Percentiles rank a stretch among this genome's conserved stretches.
These are phyloP conservation scores for Russula emetica DNA, from an alignment of 768 basidiomycete species.

Conservation along the genomic window DNA sequence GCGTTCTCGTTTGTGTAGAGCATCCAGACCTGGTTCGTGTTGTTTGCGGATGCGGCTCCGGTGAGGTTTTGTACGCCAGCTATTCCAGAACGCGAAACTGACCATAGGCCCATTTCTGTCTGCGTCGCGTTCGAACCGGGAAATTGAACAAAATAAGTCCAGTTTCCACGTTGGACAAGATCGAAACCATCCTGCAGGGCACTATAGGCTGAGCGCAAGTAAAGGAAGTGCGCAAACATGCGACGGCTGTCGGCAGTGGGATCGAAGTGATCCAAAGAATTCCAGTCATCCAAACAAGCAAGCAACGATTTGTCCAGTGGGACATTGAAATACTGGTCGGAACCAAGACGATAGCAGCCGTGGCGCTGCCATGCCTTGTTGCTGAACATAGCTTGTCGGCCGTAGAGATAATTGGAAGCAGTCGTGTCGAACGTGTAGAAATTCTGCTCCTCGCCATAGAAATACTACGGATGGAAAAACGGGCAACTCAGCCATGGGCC, in stretches of 20 bases:
- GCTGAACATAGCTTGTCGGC: constrained; percentile 88
- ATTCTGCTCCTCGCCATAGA: constrained; percentile 90
- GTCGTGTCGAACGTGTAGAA: constrained; percentile 84
- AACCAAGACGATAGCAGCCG: constrained; percentile 88
- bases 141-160: constrained; percentile 72
- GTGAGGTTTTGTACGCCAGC: constrained; percentile 53
- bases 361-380: constrained; percentile 88
- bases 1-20: constrained; percentile 82
- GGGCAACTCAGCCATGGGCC: constrained; percentile 19
- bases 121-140: constrained; percentile 79
- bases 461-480: constrained; percentile 46
- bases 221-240: constrained; percentile 65
- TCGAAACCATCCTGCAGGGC: constrained; percentile 84
- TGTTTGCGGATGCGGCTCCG: constrained; percentile 37
- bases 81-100: constrained; percentile 65
- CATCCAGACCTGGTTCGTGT: constrained; percentile 72
- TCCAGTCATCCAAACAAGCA: constrained; percentile 88
- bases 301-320: constrained; percentile 71
- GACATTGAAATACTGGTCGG: constrained; percentile 92
- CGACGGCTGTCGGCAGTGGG: constrained; percentile 77
- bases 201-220: constrained; percentile 62
- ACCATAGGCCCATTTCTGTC: constrained; percentile 89
- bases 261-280: constrained; percentile 91
- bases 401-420: constrained; percentile 90
- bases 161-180: constrained; percentile 79